Evolutionary conservation across 371 early-diverging fungal genomes (phyloP).

Genomic region (Mucor piriformis): DNA sequence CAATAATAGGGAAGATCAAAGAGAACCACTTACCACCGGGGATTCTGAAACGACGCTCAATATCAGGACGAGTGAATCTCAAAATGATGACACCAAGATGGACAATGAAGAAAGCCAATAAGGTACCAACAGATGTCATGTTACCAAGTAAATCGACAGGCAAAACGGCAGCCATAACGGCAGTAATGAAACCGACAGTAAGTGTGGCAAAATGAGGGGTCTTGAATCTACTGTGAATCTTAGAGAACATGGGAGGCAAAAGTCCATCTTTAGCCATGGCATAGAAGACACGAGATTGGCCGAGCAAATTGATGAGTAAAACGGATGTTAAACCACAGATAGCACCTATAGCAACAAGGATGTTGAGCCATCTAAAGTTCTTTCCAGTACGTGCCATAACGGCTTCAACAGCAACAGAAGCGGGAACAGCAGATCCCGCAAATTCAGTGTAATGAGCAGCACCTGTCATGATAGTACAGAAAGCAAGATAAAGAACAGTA

Average conservation of each 20-base stretch:
- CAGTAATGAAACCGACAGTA: conserved; percentile 68
- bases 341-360: conserved; percentile 77
- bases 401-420: conserved; percentile 65
- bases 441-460: conserved; percentile 60
- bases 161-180: conserved; percentile 72
- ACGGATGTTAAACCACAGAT: conserved; percentile 81
- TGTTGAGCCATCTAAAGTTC: conserved; percentile 65
- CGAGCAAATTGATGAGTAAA: conserved; percentile 73
- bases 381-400: conserved; percentile 48
- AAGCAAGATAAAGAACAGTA: conserved; percentile 79
- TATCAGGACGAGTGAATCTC: conserved; percentile 75
- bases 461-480: conserved; percentile 75
- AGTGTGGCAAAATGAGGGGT: conserved; percentile 79
- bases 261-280: conserved; percentile 89
- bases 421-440: conserved; percentile 60
- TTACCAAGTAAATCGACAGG: conserved; percentile 85
- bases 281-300: conserved; percentile 87
- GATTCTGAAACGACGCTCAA: conserved; percentile 76
- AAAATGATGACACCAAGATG: conserved; percentile 77
- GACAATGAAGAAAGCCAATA: conserved; percentile 86
- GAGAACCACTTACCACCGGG: conserved; percentile 65
- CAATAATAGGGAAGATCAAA: conserved; percentile 62
- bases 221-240: conserved; percentile 64
- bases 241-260: conserved; percentile 71
- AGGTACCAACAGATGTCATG: conserved; percentile 85